Percentiles rank a stretch among this genome's conserved stretches.
phyloP scores from a whole-genome alignment of 108 stramenopile species.

The Cyclotella kingstonii region DNA sequence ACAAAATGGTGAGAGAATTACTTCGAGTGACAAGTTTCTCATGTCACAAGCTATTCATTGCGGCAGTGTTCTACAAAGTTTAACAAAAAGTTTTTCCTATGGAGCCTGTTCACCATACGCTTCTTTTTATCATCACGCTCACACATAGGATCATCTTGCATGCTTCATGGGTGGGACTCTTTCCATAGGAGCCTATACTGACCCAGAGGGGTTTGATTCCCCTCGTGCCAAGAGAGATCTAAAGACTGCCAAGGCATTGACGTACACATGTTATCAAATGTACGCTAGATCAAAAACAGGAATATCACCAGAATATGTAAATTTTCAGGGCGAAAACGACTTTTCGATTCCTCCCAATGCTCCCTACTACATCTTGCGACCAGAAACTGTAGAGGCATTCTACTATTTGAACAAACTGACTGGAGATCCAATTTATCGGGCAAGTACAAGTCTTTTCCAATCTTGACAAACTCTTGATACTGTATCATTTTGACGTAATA shows the following conservation, averaged over 20 bases:
- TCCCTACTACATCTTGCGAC: constrained; percentile 86
- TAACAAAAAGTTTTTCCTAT: too few species aligned
- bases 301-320: constrained; percentile 85
- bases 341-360: constrained; percentile 59
- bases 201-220: constrained; percentile 61
- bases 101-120: too few species aligned
- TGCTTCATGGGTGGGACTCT: constrained; percentile 92
- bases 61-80: too few species aligned
- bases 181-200: constrained; percentile 87
- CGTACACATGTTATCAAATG: constrained; percentile 95
- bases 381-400: constrained; percentile 84
- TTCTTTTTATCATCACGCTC: too few species aligned
- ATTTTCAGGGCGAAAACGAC: constrained; percentile 57
- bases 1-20: constrained; percentile 58
- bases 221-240: constrained; percentile 81
- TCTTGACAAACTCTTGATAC: constrained; percentile 73
- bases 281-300: constrained; percentile 86
- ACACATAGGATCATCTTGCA: constrained; percentile 73
- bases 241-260: constrained; percentile 75
- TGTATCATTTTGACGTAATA: constrained; percentile 11
- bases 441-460: constrained; percentile 40
- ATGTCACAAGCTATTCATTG: too few species aligned
- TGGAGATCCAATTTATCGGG: constrained; percentile 90
- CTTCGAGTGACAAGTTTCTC: too few species aligned
- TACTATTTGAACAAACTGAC: constrained; percentile 48